phyloP scores from a whole-genome alignment of 352 stramenopile species.

The Albugo candida region DNA sequence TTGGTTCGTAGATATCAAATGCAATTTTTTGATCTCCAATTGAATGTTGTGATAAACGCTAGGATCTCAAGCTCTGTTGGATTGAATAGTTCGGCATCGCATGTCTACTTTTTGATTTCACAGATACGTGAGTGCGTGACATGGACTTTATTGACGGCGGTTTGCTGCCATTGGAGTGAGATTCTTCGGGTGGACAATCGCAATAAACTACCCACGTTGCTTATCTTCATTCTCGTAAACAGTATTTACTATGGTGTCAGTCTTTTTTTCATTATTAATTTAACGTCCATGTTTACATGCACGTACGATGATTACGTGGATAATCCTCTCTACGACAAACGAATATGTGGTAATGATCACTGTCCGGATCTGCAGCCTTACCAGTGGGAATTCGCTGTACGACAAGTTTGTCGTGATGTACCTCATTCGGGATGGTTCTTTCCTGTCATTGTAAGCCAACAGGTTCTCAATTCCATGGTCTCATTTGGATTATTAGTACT shows the following conservation, averaged over 20 bases:
- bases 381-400: conserved; percentile 55
- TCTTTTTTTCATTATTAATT: conserved; percentile 48
- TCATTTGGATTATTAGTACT: conserved; percentile 41
- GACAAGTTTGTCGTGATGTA: conserved; percentile 21
- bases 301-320: conserved; percentile 76
- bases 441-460: conserved; percentile 19
- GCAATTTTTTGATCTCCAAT: conserved; percentile 13
- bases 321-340: conserved; percentile 52
- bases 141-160: conserved; percentile 74
- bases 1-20: conserved; percentile 34
- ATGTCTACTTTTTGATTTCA: conserved; percentile 56
- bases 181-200: conserved; percentile 52
- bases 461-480: conserved; percentile 41
- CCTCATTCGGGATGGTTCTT: conserved; percentile 40
- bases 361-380: conserved; percentile 59
- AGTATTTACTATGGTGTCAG: conserved; percentile 36
- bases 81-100: background rate
- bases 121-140: conserved; percentile 51
- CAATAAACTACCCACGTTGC: conserved; percentile 34
- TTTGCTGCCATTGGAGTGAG: conserved; percentile 70
- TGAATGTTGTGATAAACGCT: no score
- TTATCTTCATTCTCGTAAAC: conserved; percentile 53
- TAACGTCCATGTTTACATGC: conserved; percentile 69
- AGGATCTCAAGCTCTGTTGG: no score
- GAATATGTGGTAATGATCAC: conserved; percentile 53